Conservation (phyloP, 208 protist species). For the Wallacemonas sp. region DNA sequence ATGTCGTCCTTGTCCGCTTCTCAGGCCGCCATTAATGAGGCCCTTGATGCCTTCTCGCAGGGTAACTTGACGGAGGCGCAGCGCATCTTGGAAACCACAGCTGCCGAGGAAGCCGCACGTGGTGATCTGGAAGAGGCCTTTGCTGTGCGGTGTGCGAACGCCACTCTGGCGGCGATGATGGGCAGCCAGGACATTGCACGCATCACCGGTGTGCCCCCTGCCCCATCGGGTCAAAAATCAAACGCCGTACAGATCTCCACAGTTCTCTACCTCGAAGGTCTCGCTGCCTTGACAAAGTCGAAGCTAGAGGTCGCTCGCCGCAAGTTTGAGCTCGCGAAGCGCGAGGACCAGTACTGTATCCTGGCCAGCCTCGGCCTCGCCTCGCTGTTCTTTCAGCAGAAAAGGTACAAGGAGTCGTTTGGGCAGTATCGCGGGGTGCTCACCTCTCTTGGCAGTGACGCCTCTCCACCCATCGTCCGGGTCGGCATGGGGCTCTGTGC, state of each 20-base stretch:
- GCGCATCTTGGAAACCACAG: constrained; percentile 43
- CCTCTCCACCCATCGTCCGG: constrained; percentile 65
- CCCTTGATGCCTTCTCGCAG: constrained; percentile 49
- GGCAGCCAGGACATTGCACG: constrained; percentile 36
- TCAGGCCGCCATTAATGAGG: constrained; percentile 33
- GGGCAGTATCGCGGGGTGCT: constrained; percentile 69
- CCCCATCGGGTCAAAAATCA: background rate
- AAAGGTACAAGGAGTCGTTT: constrained; percentile 74
- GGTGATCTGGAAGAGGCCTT: constrained; percentile 53
- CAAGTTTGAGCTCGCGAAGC: constrained; percentile 63
- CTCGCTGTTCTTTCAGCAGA: constrained; percentile 59
- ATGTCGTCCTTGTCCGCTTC: constrained; percentile 8
- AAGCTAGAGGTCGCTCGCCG: constrained; percentile 53
- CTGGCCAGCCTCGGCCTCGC: constrained; percentile 74
- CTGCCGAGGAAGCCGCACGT: constrained; percentile 16
- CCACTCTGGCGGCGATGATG: constrained; percentile 77
- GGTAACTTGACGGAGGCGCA: constrained; percentile 52
- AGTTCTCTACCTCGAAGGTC: constrained; percentile 64
- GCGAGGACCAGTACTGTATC: constrained; percentile 51
- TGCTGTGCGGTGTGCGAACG: constrained; percentile 62
- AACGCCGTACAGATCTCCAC: constrained; percentile 7
- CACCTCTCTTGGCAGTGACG: constrained; percentile 52
- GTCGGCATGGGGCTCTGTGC: constrained; percentile 86
- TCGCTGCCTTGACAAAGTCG: constrained; percentile 62
- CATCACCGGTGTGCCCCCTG: background rate